Conservation (phyloP, 2,329 filamentous ascomycete genomes). For the Pseudocercospora musae region DNA sequence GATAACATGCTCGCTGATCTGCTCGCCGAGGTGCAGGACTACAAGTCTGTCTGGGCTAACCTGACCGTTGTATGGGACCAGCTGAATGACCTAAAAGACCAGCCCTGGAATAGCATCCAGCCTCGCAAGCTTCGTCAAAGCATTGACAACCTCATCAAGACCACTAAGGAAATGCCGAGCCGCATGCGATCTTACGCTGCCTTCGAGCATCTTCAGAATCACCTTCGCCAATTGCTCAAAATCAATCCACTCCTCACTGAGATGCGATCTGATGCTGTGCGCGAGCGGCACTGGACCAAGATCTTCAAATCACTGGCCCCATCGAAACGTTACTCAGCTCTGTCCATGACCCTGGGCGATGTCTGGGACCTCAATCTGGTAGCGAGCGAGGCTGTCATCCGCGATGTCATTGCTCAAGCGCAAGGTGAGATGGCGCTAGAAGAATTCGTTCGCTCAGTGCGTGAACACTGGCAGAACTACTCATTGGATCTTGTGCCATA, state of each 20-base stretch:
- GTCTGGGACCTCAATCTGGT: conserved; percentile 96
- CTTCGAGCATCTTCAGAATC: conserved; percentile 96
- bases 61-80: conserved; percentile 96
- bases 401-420: conserved; percentile 90
- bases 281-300: conserved; percentile 94
- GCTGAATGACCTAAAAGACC: conserved; percentile 87
- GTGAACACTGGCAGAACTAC: conserved; percentile 96
- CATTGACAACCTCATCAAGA: conserved; percentile 89
- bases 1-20: conserved; percentile 82
- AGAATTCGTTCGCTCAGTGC: conserved; percentile 93
- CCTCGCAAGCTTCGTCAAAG: conserved; percentile 87
- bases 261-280: conserved; percentile 92
- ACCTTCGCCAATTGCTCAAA: conserved; percentile 83
- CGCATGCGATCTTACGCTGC: conserved; percentile 98
- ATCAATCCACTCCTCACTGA: conserved; percentile 85
- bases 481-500: conserved; percentile 92
- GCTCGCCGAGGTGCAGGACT: conserved; percentile 94
- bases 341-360: conserved; percentile 94
- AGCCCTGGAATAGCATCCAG: conserved; percentile 91
- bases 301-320: conserved; percentile 96
- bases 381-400: conserved; percentile 81
- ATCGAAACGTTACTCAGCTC: conserved; percentile 86
- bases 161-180: conserved; percentile 98
- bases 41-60: conserved; percentile 97
- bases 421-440: conserved; percentile 98